These are phyloP conservation scores for Malassezia sp. DNA, from an alignment of 1,284 basidiomycete species.

Conservation along the genomic window DNA sequence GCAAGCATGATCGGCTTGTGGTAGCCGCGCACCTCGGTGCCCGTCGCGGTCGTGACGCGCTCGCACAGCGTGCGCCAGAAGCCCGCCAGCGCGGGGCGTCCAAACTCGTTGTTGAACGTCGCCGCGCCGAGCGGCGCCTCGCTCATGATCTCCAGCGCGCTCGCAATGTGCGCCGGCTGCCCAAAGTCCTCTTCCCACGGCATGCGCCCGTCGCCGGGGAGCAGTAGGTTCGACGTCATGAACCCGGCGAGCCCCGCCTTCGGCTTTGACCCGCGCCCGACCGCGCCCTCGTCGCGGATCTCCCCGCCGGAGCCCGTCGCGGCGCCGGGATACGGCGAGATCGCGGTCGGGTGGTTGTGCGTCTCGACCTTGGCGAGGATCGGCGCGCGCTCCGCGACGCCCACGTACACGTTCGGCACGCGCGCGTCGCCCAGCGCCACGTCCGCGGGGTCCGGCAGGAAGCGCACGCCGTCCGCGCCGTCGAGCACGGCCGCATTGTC, in stretches of 20 bases:
- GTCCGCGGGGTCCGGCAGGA: slow-evolving; percentile 54
- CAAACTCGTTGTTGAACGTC: slow-evolving; percentile 98
- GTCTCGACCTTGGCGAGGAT: slow-evolving; percentile 97
- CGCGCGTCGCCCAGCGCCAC: slow-evolving; percentile 2
- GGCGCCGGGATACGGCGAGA: slow-evolving; percentile 92
- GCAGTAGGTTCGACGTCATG: slow-evolving; percentile 74
- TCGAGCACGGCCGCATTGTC: slow-evolving; percentile 94
- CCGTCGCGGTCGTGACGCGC: slow-evolving; percentile 25
- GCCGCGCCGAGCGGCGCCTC: slow-evolving; percentile 88
- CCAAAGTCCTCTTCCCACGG: slow-evolving; percentile 54
- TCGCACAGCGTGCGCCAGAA: slow-evolving; percentile 45
- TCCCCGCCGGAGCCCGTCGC: slow-evolving; percentile 96
- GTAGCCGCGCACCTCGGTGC: slow-evolving; percentile 71
- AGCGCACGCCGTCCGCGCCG: slow-evolving; percentile 65
- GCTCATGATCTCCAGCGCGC: slow-evolving; percentile 89
- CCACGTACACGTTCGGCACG: slow-evolving; percentile 21
- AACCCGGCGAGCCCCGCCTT: slow-evolving; percentile 91
- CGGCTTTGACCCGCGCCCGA: slow-evolving; percentile 84
- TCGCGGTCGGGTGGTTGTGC: slow-evolving; percentile 96
- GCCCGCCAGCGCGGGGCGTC: slow-evolving; percentile 64
- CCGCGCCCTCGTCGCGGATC: slow-evolving; percentile 93
- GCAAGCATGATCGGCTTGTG: slow-evolving; percentile 99
- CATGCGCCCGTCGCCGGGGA: slow-evolving; percentile 23
- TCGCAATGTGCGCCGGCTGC: slow-evolving; percentile 78
- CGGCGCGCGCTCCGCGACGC: slow-evolving; percentile 55